Evolutionary conservation across 768 basidiomycete genomes (phyloP), one percentile per base, ranked within the genome.

Genomic region (Chiua virens): DNA sequence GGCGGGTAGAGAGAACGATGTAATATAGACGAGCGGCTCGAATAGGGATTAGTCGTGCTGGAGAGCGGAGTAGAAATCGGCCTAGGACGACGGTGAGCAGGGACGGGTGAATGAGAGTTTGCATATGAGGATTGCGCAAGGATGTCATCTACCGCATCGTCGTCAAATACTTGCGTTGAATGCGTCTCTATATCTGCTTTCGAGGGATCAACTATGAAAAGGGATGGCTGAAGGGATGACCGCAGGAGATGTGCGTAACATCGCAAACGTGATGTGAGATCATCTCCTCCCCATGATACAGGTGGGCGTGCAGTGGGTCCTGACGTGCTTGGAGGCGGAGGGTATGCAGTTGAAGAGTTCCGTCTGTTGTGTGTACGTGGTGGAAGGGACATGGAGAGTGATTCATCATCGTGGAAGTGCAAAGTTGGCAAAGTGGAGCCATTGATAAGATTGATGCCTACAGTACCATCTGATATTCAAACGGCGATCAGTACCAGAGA

Each of bases 331-430:
- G 78, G 71, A 25, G 86, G 80, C 45, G 88, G 77, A 14, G 79
- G 86, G 58, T 89, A 90, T 13, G 82, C 73, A 18, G 75, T 80
- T 4, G 76, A 69, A 45, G 72, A 72, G 50, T 62, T 68, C 28
- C 57, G 68, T 45, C 57, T 65, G 46, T 55, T 66, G 61, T 61
- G 78, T 28, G 47, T 13, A 61, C 51, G 83, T 56, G 64, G 63
- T 11, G 68, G 63, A 46, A 82, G 68, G 3, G 80, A 80, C 65
- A 85, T 83, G 5, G 93, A 94, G 28, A 81, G 81, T 0, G 93
- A 95, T 68, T 98, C 95, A 60, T 98, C 95, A 64, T 98, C 97
- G 68, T 98, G 97, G 69, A 98, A 98, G 69, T 94, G 84, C 3
- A 99, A 79, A 1, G 89, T 92, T 0, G 94, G 92, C 0, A 97